Evolutionary conservation across 257 asterid species (phyloP).

Genomic region (Rauvolfia tetraphylla): DNA sequence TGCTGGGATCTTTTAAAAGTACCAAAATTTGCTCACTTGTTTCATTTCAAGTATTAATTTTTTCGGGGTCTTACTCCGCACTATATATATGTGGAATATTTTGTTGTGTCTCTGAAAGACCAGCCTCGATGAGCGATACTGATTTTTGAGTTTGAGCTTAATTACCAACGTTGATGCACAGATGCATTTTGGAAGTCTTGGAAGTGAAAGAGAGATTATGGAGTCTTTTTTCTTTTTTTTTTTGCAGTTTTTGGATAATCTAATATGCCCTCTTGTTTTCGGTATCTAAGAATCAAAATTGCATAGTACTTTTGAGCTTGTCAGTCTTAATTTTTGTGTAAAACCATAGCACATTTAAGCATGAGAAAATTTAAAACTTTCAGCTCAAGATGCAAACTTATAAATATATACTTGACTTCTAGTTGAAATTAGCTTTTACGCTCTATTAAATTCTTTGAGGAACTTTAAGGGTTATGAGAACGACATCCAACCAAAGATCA

Average conservation of each 20-base stretch:
- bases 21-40: background rate
- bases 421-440: background rate
- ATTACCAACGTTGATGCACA: background rate
- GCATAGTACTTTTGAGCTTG: background rate
- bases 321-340: background rate
- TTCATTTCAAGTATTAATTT: background rate
- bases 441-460: background rate
- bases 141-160: background rate
- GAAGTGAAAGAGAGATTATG: background rate
- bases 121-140: background rate
- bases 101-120: background rate
- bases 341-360: background rate
- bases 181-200: background rate
- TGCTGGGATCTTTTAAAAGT: slow-evolving; percentile 5
- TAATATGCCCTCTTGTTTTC: background rate
- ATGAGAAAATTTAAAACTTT: background rate
- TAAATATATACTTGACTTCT: background rate
- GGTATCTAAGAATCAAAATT: background rate
- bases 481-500: background rate
- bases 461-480: background rate
- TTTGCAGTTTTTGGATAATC: background rate
- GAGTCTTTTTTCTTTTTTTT: background rate
- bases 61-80: background rate
- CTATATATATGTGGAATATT: background rate
- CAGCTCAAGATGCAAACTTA: slow-evolving; percentile 4